A percentile compares a stretch with the other conserved stretches of the same genome.
These are phyloP conservation scores for Lupinus albus DNA, from an alignment of 306 rosid species.

Conservation along the genomic window DNA sequence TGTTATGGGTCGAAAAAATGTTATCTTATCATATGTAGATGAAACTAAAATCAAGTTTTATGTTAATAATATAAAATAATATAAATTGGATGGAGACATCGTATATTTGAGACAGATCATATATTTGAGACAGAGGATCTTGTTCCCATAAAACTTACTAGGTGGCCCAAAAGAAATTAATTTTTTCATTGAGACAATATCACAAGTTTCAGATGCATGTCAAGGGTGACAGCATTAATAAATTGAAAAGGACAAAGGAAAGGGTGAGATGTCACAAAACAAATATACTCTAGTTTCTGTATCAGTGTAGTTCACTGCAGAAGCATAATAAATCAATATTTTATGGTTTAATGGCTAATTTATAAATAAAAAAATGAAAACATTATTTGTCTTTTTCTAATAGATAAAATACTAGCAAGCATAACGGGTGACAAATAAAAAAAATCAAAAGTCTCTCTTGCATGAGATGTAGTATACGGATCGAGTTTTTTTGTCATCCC, in stretches of 20 bases:
- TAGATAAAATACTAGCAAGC: slow-evolving; percentile 30
- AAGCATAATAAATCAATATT: slow-evolving; percentile 17
- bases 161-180: too few relatives aligned
- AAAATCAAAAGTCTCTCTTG: slow-evolving; percentile 11
- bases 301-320: slow-evolving; percentile 22
- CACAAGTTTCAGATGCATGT: neutral
- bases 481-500: too few relatives aligned
- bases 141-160: too few relatives aligned
- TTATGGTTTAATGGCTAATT: slow-evolving; percentile 2
- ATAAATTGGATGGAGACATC: too few relatives aligned
- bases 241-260: slow-evolving; percentile 6
- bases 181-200: too few relatives aligned
- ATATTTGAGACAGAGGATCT: too few relatives aligned
- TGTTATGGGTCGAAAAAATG: too few relatives aligned
- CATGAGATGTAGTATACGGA: too few relatives aligned
- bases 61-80: too few relatives aligned
- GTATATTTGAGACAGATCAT: too few relatives aligned
- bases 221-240: neutral
- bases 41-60: too few relatives aligned
- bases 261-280: slow-evolving; percentile 29
- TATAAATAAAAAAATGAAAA: slow-evolving; percentile 24
- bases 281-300: neutral
- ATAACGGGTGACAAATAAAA: neutral
- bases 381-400: slow-evolving; percentile 1
- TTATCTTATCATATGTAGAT: too few relatives aligned